These are phyloP conservation scores for Evernia prunastri DNA, from an alignment of 495 filamentous ascomycete genomes.

Conservation along the genomic window DNA sequence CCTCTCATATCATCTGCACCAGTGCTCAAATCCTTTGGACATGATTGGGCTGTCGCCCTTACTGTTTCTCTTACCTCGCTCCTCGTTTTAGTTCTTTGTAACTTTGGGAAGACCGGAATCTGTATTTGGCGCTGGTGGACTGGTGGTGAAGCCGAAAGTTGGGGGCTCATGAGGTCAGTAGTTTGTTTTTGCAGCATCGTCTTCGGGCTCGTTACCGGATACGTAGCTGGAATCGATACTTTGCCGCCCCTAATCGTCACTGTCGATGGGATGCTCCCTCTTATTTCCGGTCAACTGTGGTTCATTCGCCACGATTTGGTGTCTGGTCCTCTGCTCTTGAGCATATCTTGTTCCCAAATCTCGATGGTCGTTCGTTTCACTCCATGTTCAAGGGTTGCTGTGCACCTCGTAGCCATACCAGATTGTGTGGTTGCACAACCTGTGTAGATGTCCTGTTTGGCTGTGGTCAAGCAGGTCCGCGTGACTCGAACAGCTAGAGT, in stretches of 20 bases:
- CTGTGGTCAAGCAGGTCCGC: background rate
- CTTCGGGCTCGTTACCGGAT: background rate
- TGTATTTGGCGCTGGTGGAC: background rate
- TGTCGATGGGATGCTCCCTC: background rate
- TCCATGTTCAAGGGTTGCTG: background rate
- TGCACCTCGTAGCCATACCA: background rate
- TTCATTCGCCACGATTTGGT: background rate
- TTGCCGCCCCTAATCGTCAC: background rate
- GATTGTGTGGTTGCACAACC: background rate
- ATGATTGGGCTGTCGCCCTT: background rate
- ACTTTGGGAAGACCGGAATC: conserved; percentile 5
- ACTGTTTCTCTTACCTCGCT: conserved; percentile 2
- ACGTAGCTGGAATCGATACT: conserved; percentile 8
- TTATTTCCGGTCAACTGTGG: background rate
- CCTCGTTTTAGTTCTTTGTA: conserved; percentile 6
- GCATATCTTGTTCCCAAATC: background rate
- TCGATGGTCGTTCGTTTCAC: background rate
- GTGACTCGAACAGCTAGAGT: background rate
- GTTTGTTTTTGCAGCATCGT: background rate
- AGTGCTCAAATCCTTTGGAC: background rate
- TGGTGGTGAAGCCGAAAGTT: conserved; percentile 10
- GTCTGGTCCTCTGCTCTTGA: background rate
- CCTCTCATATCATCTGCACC: background rate
- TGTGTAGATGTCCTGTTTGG: background rate
- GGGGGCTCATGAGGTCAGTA: background rate